phyloP scores from a whole-genome alignment of 768 basidiomycete species.

The Tricholomella constricta region DNA sequence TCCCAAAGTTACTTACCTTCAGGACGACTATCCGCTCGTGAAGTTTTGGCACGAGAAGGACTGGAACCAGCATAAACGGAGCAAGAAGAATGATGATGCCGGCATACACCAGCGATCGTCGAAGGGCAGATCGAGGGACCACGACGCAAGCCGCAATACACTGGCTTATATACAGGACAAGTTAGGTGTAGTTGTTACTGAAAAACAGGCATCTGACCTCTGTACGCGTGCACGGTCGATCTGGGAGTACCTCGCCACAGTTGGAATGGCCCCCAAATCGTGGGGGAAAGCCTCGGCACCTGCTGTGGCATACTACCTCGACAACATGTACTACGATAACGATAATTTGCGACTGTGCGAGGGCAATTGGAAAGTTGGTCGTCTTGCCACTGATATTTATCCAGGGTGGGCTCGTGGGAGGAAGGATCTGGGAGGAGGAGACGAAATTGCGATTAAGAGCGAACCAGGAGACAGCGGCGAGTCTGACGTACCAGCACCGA shows the following conservation, averaged over 20 bases:
- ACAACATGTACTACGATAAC: conserved; percentile 7
- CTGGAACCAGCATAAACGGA: neutral
- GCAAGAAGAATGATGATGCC: neutral
- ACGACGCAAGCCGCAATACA: neutral
- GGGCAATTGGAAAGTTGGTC: conserved; percentile 13
- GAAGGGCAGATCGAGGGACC: neutral
- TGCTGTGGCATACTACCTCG: neutral
- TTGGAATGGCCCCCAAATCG: conserved; percentile 2
- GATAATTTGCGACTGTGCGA: conserved; percentile 11
- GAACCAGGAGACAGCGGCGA: too few species aligned
- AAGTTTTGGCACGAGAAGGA: neutral
- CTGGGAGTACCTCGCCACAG: neutral
- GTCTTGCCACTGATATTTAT: conserved; percentile 6
- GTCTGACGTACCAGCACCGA: too few species aligned
- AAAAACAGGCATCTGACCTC: neutral
- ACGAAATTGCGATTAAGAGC: too few species aligned
- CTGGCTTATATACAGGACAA: neutral
- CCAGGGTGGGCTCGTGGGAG: neutral
- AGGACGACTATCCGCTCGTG: neutral
- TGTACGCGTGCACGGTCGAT: neutral
- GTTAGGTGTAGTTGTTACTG: neutral
- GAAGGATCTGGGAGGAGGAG: too few species aligned
- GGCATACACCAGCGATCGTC: neutral
- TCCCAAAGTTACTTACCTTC: neutral
- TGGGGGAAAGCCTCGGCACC: conserved; percentile 1